These are phyloP conservation scores for Niveomyces coronatus DNA, from an alignment of 2,329 filamentous ascomycete species.

Conservation along the genomic window DNA sequence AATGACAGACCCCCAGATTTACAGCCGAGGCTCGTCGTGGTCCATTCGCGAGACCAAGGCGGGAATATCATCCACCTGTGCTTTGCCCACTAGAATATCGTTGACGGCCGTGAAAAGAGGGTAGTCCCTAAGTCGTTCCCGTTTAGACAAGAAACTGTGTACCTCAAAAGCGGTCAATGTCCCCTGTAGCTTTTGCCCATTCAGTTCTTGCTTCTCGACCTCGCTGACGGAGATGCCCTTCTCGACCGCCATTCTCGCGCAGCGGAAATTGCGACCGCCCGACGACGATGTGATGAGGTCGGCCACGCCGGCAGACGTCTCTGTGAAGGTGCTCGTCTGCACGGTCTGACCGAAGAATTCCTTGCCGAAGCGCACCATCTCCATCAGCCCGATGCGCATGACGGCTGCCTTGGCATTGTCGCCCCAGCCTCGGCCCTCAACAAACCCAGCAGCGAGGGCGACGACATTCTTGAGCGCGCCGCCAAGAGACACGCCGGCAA, in stretches of 20 bases:
- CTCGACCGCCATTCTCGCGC: slow-evolving; percentile 79
- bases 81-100: slow-evolving; percentile 64
- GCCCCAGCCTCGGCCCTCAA: slow-evolving; percentile 92
- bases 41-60: slow-evolving; percentile 41
- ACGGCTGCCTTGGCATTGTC: slow-evolving; percentile 98
- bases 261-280: slow-evolving; percentile 87
- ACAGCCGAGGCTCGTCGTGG: slow-evolving; percentile 6
- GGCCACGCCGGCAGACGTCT: slow-evolving; percentile 88
- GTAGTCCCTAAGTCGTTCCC: slow-evolving; percentile 71
- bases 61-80: slow-evolving; percentile 73
- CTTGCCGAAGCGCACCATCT: slow-evolving; percentile 94
- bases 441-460: slow-evolving; percentile 86
- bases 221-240: slow-evolving; percentile 72
- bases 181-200: slow-evolving; percentile 94
- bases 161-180: slow-evolving; percentile 89
- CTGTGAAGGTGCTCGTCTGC: slow-evolving; percentile 81
- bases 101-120: slow-evolving; percentile 88
- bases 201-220: slow-evolving; percentile 80
- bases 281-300: slow-evolving; percentile 92
- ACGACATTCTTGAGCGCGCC: slow-evolving; percentile 97
- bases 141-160: slow-evolving; percentile 72
- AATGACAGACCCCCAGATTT: too few relatives aligned
- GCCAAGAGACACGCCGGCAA: slow-evolving; percentile 91
- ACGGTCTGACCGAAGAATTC: slow-evolving; percentile 83
- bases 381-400: slow-evolving; percentile 89